Evolutionary conservation across 2,329 filamentous ascomycete species (phyloP).

Genomic region (Pseudocercospora crystallina): DNA sequence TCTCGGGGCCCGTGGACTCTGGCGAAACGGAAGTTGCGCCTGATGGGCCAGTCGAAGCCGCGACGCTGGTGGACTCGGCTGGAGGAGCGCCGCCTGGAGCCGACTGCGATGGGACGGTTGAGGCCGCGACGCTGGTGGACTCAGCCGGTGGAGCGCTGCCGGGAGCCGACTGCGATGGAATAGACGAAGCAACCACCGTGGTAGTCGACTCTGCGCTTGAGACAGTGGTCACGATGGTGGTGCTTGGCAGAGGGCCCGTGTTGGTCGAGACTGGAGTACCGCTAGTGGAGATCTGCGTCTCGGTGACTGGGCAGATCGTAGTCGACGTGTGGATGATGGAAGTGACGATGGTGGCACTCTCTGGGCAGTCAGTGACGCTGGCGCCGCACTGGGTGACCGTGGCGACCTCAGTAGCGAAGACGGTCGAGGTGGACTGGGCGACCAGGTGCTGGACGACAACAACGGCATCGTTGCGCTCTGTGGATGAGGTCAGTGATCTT

Average conservation of each 20-base stretch:
- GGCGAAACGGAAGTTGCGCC: too few relatives aligned
- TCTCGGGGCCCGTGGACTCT: too few relatives aligned
- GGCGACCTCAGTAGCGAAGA: constrained; percentile 45
- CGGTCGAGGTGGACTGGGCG: constrained; percentile 41
- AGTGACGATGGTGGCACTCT: constrained; percentile 36
- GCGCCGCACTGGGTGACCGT: constrained; percentile 44
- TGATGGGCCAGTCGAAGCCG: not conserved
- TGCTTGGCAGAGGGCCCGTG: constrained; percentile 5
- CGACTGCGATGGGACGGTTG: not conserved
- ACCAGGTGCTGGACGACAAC: constrained; percentile 32
- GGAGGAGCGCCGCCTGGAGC: not conserved
- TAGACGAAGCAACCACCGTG: not conserved
- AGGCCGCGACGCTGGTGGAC: not conserved
- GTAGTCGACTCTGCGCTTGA: not conserved
- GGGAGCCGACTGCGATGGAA: not conserved
- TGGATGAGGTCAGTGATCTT: not conserved
- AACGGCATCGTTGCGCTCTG: constrained; percentile 12
- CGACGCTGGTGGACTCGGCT: not conserved
- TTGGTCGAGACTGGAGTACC: not conserved
- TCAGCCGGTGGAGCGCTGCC: not conserved
- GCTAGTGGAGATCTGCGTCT: constrained; percentile 25
- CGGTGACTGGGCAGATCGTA: constrained; percentile 45
- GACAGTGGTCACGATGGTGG: not conserved
- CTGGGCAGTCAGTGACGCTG: constrained; percentile 41
- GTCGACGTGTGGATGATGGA: constrained; percentile 42